Evolutionary conservation across 768 basidiomycete genomes (phyloP).

Genomic region (Ramaria sp.): DNA sequence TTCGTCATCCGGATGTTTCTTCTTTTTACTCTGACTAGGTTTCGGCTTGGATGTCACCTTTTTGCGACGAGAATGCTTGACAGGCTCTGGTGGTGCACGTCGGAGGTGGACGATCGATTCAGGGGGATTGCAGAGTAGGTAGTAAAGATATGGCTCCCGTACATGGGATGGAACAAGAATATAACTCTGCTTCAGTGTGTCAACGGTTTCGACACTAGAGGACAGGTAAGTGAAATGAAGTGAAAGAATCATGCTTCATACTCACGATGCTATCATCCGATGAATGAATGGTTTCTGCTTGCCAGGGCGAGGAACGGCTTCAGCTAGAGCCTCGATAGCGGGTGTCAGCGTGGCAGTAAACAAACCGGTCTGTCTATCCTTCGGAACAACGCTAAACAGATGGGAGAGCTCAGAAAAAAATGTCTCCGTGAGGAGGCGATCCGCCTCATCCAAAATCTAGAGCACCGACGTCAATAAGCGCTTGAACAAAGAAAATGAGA

Average conservation of each 20-base stretch:
- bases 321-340: conserved; percentile 69
- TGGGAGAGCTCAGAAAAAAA: conserved; percentile 79
- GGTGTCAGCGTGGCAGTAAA: conserved; percentile 94
- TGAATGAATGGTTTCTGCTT: conserved; percentile 85
- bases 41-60: conserved; percentile 20
- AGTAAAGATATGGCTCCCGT: conserved; percentile 82
- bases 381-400: conserved; percentile 68
- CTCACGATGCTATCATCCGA: conserved; percentile 63
- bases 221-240: conserved; percentile 8
- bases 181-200: conserved; percentile 79
- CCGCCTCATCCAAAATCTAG: conserved; percentile 94
- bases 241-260: conserved; percentile 9
- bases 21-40: conserved; percentile 21
- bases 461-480: background rate
- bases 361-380: conserved; percentile 87
- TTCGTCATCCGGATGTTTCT: conserved; percentile 26
- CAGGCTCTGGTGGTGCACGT: conserved; percentile 46
- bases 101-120: conserved; percentile 62
- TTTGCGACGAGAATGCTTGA: conserved; percentile 22
- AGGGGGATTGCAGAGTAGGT: conserved; percentile 84
- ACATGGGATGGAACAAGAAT: conserved; percentile 91
- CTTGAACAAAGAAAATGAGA: background rate
- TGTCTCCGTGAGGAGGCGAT: conserved; percentile 79
- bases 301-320: conserved; percentile 63
- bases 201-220: conserved; percentile 77